Base-by-base conservation (phyloP, 371 early-diverging fungal genomes). In the Mucor indicus region DNA sequence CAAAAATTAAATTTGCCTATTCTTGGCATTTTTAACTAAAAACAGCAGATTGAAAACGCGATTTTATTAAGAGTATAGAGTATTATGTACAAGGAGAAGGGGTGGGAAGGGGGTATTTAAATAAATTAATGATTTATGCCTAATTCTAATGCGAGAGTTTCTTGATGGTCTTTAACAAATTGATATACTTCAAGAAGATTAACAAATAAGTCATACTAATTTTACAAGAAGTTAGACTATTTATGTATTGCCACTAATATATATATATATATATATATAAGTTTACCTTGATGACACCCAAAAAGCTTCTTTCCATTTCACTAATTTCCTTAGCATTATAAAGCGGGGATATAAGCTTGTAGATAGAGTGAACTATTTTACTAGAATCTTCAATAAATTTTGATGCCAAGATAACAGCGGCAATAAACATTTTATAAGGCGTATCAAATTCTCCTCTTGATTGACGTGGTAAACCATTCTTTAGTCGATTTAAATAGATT, bases 361-460 rank as follows among this genome's bases (percentile, higher is more conserved):
- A 60, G 33, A 73, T 60, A 8, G 57, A 48, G 7, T 53, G 65
- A 4, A 65, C 57, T 13, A 53, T 50, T n/a, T 48, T 33, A n/a
- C 69, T 69, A 48, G 66, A 67, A 42, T 86, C 85, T 37, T 86
- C 82, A 24, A 70, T 62, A 53, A 74, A 84, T 64, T 81, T 89
- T 25, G 83, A 81, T 1, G 87, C 86, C 15, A 85, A 68, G 44
- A 89, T 60, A 46, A 86, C 64, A 9, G 89, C 79, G 2, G 85
- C 85, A 53, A 87, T 55, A 49, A 86, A 84, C 47, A 89, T 76
- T 48, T 83, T 79, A 55, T 86, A 84, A 15, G 86, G 87, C n/a
- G 89, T 86, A 50, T 86, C 89, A 37, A 76, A 78, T 47, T 84
- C 82, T 25, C 86, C 87, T 49, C 77, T 76, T 35, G 89, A 85